phyloP scores from a whole-genome alignment of 306 rosid species.

The Erythrophleum fordii region DNA sequence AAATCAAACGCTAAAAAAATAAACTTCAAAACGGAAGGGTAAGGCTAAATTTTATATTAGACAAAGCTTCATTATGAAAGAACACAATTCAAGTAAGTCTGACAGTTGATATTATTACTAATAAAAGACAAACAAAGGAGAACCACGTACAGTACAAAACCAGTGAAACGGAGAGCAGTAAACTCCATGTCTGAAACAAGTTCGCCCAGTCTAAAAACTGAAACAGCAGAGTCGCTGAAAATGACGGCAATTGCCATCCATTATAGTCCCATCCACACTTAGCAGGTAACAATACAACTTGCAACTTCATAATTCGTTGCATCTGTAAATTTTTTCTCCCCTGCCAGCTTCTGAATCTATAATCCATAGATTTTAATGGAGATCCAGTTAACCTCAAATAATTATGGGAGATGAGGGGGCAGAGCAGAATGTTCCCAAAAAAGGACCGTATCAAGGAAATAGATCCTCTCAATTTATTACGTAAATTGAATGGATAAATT shows the following conservation, averaged over 20 bases:
- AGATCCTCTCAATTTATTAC: neutral
- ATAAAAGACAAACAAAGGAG: neutral
- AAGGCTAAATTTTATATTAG: too few relatives aligned
- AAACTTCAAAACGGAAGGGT: neutral
- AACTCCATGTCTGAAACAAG: neutral
- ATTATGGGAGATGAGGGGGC: neutral
- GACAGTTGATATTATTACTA: too few relatives aligned
- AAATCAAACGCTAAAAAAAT: neutral
- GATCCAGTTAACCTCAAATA: neutral
- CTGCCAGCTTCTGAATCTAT: neutral
- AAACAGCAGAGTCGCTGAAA: neutral
- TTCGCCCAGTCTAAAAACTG: neutral
- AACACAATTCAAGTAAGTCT: too few relatives aligned
- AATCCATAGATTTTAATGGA: neutral
- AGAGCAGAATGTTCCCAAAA: neutral
- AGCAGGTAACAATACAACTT: neutral
- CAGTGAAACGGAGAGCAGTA: neutral
- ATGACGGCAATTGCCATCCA: constrained; percentile 15
- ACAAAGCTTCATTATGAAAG: too few relatives aligned
- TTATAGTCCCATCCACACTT: neutral
- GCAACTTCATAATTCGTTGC: constrained; percentile 7
- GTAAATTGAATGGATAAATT: neutral
- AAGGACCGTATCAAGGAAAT: too few relatives aligned
- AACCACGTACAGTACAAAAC: neutral
- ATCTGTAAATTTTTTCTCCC: too few relatives aligned